Conservation (phyloP, 441 rosid species). For the Iberis amara region DNA sequence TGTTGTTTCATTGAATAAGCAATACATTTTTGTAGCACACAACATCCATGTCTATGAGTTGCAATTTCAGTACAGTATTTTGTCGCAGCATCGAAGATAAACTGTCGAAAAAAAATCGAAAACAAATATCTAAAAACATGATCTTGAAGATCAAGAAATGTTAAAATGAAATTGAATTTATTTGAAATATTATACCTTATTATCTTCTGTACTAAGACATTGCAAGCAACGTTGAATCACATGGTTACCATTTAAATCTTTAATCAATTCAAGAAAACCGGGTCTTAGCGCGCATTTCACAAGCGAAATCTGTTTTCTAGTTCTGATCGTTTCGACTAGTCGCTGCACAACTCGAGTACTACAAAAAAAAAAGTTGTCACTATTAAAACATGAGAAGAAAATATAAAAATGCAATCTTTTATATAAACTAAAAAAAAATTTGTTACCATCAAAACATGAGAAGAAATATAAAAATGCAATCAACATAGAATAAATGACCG, state of each 20-base stretch:
- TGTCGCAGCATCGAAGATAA: conserved; percentile 54
- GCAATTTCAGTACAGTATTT: conserved; percentile 51
- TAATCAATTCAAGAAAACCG: conserved; percentile 47
- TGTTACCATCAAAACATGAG: conserved; percentile 4
- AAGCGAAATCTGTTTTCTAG: conserved; percentile 44
- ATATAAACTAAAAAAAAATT: too few species aligned
- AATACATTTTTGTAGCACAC: conserved; percentile 56
- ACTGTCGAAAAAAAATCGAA: conserved; percentile 25
- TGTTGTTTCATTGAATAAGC: conserved; percentile 44
- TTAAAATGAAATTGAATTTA: background rate
- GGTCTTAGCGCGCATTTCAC: conserved; percentile 48
- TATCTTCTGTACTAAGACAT: conserved; percentile 42
- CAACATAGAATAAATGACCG: too few species aligned
- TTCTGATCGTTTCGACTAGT: conserved; percentile 48
- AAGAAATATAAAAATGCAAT: background rate
- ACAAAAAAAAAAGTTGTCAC: background rate
- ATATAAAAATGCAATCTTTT: too few species aligned
- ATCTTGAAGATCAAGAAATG: background rate
- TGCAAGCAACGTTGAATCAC: conserved; percentile 62
- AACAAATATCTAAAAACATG: too few species aligned
- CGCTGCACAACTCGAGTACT: conserved; percentile 66
- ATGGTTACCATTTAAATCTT: conserved; percentile 58
- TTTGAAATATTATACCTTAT: conserved; percentile 28
- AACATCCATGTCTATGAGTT: conserved; percentile 57
- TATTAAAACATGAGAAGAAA: too few species aligned